Base-by-base conservation (phyloP, 495 filamentous ascomycete species). In the Penicillium macrosclerotiorum region DNA sequence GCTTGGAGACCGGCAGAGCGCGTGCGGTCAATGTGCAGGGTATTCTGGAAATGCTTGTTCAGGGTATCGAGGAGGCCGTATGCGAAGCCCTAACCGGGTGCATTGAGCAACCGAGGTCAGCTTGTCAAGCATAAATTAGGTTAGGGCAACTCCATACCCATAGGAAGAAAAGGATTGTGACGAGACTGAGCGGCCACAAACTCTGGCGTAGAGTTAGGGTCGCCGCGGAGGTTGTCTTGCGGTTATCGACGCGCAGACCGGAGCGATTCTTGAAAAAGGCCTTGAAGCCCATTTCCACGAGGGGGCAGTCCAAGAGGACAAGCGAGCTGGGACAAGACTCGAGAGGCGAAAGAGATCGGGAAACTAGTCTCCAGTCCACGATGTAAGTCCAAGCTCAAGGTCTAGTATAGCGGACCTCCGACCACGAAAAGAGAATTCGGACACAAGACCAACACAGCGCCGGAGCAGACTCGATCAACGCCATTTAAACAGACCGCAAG, bases 151-250 rank as follows among this genome's bases (percentile, higher is more conserved):
- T 8, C 2, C 33, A 58, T 51, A 69, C 67, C 86, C 84, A 88
- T 37, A 89, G 67, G 62, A 90, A 88, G 68, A 87, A 88, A n/a
- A 89, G 69, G 42, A 82, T 75, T 17, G 68, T 74, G 45, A 67
- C 74, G 5, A 80, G 60, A 9, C 59, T 50, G 35, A 78, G 63
- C 8, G 75, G 74, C 54, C 71, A 62, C 29, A 83, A 52, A 44
- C 77, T 80, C 57, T 81, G 74, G 13, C 80, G 65, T 16, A 85
- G 56, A 8, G 81, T 84, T 24, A 84, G 63, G 27, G 78, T 75
- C 12, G 76, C 77, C 0, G 80, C 79, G 3, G 65, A 70, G 3
- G 81, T 84, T 14, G 66, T 74, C 57, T 68, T 64, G 40, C 73
- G 63, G 52, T 82, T 67, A 41, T 72, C 66, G 12, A 68, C 53